phyloP scores from a whole-genome alignment of 1,284 basidiomycete species.

The Testicularia cyperi region DNA sequence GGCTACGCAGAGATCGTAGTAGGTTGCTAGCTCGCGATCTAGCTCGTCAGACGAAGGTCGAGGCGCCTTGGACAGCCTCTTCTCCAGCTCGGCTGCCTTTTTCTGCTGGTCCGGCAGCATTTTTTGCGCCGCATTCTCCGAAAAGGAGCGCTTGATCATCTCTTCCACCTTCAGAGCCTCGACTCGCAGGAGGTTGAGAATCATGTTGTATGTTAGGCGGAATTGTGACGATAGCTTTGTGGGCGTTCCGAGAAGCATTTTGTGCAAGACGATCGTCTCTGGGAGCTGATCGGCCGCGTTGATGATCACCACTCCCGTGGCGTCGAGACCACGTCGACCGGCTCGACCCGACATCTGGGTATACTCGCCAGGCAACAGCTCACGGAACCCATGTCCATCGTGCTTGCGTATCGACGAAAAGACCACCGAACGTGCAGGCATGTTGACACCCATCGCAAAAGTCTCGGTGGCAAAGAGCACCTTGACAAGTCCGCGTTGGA shows the following conservation, averaged over 20 bases:
- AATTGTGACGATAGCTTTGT: conserved; percentile 95
- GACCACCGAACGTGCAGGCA: conserved; percentile 96
- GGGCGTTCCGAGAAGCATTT: conserved; percentile 91
- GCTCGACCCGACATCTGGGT: conserved; percentile 99
- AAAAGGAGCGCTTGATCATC: conserved; percentile 99
- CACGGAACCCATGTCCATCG: conserved; percentile 88
- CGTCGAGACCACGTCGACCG: conserved; percentile 89
- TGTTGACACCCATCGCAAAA: conserved; percentile 97
- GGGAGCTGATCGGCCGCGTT: conserved; percentile 77
- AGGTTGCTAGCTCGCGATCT: conserved; percentile 70
- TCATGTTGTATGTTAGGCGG: conserved; percentile 98
- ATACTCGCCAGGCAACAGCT: conserved; percentile 68
- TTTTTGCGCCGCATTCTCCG: conserved; percentile 92
- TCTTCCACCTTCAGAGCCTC: conserved; percentile 96
- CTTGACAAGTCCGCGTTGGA: conserved; percentile 93
- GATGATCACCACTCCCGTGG: conserved; percentile 92
- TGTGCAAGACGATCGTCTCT: conserved; percentile 65
- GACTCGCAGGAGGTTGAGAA: conserved; percentile 90
- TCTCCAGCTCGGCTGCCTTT: conserved; percentile 73
- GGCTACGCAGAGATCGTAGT: conserved; percentile 75
- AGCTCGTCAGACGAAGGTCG: conserved; percentile 66
- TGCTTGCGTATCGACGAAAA: conserved; percentile 95
- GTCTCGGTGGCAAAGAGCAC: conserved; percentile 98
- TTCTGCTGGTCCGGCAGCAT: conserved; percentile 90
- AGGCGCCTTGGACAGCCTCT: conserved; percentile 68